Evolutionary conservation across 345 rosid genomes (phyloP).

Genomic region (Boechera retrofracta): DNA sequence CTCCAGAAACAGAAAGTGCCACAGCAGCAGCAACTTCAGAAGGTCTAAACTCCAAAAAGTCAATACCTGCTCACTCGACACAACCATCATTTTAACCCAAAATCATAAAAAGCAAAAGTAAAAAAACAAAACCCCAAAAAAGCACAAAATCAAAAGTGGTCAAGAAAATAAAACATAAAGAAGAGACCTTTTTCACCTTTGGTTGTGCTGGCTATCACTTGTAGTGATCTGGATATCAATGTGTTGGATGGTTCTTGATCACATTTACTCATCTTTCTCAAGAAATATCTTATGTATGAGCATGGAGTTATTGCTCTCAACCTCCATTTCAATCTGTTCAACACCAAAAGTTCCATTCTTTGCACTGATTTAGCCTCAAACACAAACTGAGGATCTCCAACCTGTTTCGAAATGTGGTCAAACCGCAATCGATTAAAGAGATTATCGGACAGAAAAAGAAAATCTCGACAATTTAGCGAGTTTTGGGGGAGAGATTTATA

Average conservation of each 20-base stretch:
- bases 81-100: conserved; percentile 42
- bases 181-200: conserved; percentile 53
- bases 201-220: conserved; percentile 61
- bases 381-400: conserved; percentile 55
- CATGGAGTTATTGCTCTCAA: conserved; percentile 62
- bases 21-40: conserved; percentile 83
- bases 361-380: conserved; percentile 62
- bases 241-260: conserved; percentile 49
- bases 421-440: not conserved
- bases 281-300: conserved; percentile 60
- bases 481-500: not conserved
- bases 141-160: conserved; percentile 31
- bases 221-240: conserved; percentile 55
- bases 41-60: conserved; percentile 82
- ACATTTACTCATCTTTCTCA: conserved; percentile 52
- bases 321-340: conserved; percentile 71
- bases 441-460: not conserved
- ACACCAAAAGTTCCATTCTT: conserved; percentile 78
- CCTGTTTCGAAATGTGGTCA: conserved; percentile 45
- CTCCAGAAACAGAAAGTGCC: conserved; percentile 65
- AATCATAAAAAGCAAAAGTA: conserved; percentile 36
- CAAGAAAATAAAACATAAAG: conserved; percentile 30
- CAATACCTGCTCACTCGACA: conserved; percentile 64
- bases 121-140: not conserved
- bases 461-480: not conserved